Percentiles rank a stretch among this genome's conserved stretches.
These are phyloP conservation scores for Gossypium schwendimanii DNA, from an alignment of 441 rosid genomes.

Conservation along the genomic window DNA sequence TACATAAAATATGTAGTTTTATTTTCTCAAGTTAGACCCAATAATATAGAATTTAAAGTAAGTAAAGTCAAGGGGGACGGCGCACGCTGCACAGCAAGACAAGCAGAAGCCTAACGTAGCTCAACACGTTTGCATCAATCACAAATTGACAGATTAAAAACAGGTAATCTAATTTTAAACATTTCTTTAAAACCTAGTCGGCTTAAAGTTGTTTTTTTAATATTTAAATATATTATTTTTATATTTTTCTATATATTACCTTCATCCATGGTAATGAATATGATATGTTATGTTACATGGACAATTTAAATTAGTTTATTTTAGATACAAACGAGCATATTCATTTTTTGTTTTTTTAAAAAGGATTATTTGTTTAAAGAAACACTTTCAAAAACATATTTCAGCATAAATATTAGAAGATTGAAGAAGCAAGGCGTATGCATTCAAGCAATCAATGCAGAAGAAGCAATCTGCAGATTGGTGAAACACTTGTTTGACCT, in stretches of 20 bases:
- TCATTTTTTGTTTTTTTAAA: too few relatives aligned
- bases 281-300: too few relatives aligned
- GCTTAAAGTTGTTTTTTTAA: too few relatives aligned
- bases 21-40: not conserved
- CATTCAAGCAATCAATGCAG: not conserved
- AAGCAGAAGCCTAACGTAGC: not conserved
- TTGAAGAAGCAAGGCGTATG: not conserved
- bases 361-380: too few relatives aligned
- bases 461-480: not conserved
- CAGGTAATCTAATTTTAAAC: not conserved
- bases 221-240: too few relatives aligned
- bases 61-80: slow-evolving; percentile 5
- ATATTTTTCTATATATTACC: too few relatives aligned
- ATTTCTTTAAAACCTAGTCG: not conserved
- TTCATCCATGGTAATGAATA: too few relatives aligned
- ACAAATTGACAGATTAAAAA: not conserved
- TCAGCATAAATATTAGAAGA: too few relatives aligned
- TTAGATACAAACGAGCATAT: too few relatives aligned
- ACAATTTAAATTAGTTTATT: too few relatives aligned
- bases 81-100: not conserved
- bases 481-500: not conserved
- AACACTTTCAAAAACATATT: too few relatives aligned
- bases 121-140: not conserved
- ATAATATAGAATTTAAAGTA: not conserved
- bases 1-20: not conserved